phyloP scores from a whole-genome alignment of 2,329 filamentous ascomycete species.

The Alternaria infectoria region DNA sequence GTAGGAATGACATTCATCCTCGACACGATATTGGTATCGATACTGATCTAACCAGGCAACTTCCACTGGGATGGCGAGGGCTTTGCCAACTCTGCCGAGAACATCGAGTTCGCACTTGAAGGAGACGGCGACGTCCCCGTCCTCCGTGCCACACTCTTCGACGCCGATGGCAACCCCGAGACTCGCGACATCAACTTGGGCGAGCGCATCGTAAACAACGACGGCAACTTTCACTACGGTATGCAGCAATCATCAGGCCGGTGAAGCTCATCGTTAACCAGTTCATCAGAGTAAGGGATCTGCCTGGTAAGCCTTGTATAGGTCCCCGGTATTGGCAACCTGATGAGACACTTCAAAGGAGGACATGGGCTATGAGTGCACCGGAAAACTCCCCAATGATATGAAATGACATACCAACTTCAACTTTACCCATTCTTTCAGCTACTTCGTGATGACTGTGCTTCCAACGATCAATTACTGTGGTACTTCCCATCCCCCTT shows the following conservation, averaged over 20 bases:
- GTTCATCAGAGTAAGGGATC: not conserved
- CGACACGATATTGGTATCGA: not conserved
- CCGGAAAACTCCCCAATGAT: not conserved
- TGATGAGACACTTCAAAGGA: not conserved
- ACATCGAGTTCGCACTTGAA: slow-evolving; percentile 59
- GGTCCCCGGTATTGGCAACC: not conserved
- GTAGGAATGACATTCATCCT: slow-evolving; percentile 32
- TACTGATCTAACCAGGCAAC: slow-evolving; percentile 35
- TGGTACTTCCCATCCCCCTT: not conserved
- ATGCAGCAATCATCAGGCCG: not conserved
- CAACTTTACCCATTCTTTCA: not conserved
- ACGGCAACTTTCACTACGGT: slow-evolving; percentile 49
- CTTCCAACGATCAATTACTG: not conserved
- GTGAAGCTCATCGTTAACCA: not conserved
- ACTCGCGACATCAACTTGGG: slow-evolving; percentile 61
- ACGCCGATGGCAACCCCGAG: slow-evolving; percentile 51
- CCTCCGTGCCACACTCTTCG: slow-evolving; percentile 58
- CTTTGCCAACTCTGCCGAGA: slow-evolving; percentile 56
- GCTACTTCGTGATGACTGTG: not conserved
- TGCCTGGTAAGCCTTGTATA: not conserved
- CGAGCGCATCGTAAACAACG: slow-evolving; percentile 61
- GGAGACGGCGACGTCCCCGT: slow-evolving; percentile 59
- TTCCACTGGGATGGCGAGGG: slow-evolving; percentile 57
- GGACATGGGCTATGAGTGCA: not conserved
- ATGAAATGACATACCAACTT: not conserved